Percentiles rank a stretch among this genome's conserved stretches.
These are phyloP conservation scores for Agarophyton chilense DNA, from an alignment of 23 red algal genomes.

Conservation along the genomic window DNA sequence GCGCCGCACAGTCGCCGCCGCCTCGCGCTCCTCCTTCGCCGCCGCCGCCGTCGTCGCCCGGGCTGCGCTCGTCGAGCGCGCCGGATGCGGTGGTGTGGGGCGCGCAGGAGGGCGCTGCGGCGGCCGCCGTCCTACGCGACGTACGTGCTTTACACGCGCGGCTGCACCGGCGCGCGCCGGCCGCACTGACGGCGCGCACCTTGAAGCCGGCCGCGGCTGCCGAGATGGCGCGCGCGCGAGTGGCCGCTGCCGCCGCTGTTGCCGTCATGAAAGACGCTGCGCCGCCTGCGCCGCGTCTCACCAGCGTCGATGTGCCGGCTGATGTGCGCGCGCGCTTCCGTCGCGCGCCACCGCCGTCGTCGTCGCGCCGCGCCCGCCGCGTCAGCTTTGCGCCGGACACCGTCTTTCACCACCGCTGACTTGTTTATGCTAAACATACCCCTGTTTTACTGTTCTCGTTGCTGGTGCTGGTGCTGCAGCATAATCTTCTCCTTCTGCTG, in stretches of 20 bases:
- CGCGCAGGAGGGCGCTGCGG: conserved; percentile 48
- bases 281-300: background rate
- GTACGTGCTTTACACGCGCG: conserved; percentile 24
- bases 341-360: background rate
- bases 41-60: background rate
- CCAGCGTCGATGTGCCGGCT: background rate
- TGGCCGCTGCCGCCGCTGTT: conserved; percentile 57
- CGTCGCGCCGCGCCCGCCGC: background rate
- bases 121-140: conserved; percentile 34
- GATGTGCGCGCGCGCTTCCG: background rate
- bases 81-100: conserved; percentile 39
- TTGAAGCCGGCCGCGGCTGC: conserved; percentile 62
- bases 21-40: background rate
- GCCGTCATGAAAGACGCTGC: conserved; percentile 33
- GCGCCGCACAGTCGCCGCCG: background rate
- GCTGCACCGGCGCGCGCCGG: background rate
- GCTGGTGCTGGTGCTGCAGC: background rate
- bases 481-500: background rate
- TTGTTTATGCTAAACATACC: too few species aligned
- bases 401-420: background rate
- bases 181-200: background rate
- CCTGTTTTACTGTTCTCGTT: background rate
- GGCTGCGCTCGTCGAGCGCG: background rate
- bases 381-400: background rate
- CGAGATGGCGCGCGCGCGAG: conserved; percentile 64